Evolutionary conservation across 2,329 filamentous ascomycete genomes (phyloP).

Genomic region (Elsinoe fawcettii): DNA sequence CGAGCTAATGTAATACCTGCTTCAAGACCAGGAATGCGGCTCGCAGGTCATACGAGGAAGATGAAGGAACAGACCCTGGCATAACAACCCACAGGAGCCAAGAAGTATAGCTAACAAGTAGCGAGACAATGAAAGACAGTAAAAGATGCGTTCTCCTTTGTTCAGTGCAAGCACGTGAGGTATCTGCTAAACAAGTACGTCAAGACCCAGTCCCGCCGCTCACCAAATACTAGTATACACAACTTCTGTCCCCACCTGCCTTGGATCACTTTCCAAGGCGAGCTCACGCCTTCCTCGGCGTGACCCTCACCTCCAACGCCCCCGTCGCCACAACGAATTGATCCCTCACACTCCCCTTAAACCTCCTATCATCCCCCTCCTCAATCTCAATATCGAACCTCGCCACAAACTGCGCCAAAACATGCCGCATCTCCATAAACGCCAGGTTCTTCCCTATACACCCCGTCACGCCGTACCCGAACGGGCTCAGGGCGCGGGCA

Average conservation of each 20-base stretch:
- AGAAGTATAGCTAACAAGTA: background rate
- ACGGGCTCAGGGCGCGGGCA: slow-evolving; percentile 30
- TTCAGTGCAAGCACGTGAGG: background rate
- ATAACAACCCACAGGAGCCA: background rate
- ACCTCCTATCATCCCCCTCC: slow-evolving; percentile 29
- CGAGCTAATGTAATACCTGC: too few relatives aligned
- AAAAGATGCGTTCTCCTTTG: slow-evolving; percentile 3
- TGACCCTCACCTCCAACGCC: background rate
- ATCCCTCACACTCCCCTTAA: slow-evolving; percentile 25
- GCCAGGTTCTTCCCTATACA: slow-evolving; percentile 36
- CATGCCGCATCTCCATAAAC: slow-evolving; percentile 30
- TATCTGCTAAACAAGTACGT: background rate
- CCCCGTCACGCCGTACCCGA: slow-evolving; percentile 27
- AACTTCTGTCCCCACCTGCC: too few relatives aligned
- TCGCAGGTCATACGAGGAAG: too few relatives aligned
- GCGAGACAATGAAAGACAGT: slow-evolving; percentile 1
- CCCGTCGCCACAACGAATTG: background rate
- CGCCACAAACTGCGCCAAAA: slow-evolving; percentile 30
- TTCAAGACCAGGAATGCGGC: too few relatives aligned
- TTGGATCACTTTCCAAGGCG: background rate
- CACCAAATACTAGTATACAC: too few relatives aligned
- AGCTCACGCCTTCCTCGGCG: background rate
- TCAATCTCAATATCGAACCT: slow-evolving; percentile 33
- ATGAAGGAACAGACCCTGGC: too few relatives aligned
- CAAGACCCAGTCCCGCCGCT: too few relatives aligned